A percentile compares a stretch with the other conserved stretches of the same genome.
phyloP scores from a whole-genome alignment of 1,284 basidiomycete genomes.

The Malassezia pachydermatis region DNA sequence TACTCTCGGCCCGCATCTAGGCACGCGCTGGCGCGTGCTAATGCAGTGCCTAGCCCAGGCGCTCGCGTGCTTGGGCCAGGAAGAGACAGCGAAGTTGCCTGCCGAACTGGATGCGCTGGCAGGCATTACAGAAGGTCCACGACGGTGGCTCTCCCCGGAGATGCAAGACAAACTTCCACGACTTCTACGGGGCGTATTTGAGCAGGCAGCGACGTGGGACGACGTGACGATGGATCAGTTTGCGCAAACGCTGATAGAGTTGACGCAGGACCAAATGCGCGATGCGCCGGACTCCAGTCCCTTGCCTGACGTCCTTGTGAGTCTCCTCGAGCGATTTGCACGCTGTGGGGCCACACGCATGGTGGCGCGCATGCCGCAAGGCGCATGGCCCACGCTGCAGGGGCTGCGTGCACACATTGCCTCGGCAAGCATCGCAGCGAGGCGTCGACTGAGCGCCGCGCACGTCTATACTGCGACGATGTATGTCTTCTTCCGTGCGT shows the following conservation, averaged over 20 bases:
- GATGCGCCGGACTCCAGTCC: slow-evolving; percentile 69
- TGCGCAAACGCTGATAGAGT: neutral
- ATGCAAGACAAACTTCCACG: neutral
- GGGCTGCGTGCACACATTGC: slow-evolving; percentile 50
- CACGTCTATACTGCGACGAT: slow-evolving; percentile 73
- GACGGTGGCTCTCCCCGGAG: neutral
- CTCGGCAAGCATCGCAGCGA: slow-evolving; percentile 57
- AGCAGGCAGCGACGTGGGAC: neutral
- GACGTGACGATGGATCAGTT: slow-evolving; percentile 3
- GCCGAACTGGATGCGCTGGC: neutral
- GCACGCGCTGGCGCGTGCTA: slow-evolving; percentile 78
- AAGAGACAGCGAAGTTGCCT: neutral
- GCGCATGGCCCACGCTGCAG: slow-evolving; percentile 74
- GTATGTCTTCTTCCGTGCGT: slow-evolving; percentile 55
- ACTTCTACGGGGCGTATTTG: slow-evolving; percentile 8
- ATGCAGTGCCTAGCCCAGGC: slow-evolving; percentile 55
- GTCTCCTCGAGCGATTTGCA: slow-evolving; percentile 68
- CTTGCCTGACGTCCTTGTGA: slow-evolving; percentile 67
- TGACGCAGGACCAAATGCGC: slow-evolving; percentile 49
- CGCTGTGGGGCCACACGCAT: slow-evolving; percentile 74
- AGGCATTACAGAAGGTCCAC: neutral
- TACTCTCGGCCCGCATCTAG: slow-evolving; percentile 72
- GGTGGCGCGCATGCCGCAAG: slow-evolving; percentile 63
- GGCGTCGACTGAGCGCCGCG: slow-evolving; percentile 76
- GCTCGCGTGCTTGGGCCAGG: slow-evolving; percentile 13